phyloP scores from a whole-genome alignment of 2,329 filamentous ascomycete species.

The Orbilia brochopaga region DNA sequence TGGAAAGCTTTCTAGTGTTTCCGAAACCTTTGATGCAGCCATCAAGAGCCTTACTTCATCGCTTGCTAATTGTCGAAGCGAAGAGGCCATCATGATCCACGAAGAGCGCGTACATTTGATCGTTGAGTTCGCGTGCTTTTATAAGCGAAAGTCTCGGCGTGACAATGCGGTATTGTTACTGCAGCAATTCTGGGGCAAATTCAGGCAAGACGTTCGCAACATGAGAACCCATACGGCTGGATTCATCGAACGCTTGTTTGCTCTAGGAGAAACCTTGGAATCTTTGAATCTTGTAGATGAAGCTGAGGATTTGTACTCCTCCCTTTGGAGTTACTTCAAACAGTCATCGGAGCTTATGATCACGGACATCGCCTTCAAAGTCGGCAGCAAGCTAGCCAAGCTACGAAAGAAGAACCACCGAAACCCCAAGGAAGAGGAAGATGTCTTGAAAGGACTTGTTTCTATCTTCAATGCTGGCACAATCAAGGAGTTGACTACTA shows the following conservation, averaged over 20 bases:
- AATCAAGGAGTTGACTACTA: neutral
- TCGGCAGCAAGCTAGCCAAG: conserved; percentile 23
- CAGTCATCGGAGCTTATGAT: conserved; percentile 25
- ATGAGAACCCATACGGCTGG: conserved; percentile 24
- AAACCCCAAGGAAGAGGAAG: conserved; percentile 30
- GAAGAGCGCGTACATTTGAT: conserved; percentile 29
- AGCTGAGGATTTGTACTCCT: conserved; percentile 29
- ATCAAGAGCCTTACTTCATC: conserved; percentile 25
- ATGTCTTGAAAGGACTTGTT: conserved; percentile 20
- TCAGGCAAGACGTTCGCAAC: conserved; percentile 20
- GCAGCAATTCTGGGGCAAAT: conserved; percentile 32
- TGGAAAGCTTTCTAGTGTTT: conserved; percentile 5
- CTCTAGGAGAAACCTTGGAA: conserved; percentile 22
- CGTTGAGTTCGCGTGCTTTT: conserved; percentile 25
- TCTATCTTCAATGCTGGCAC: conserved; percentile 27
- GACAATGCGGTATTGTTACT: conserved; percentile 27
- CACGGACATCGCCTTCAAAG: conserved; percentile 21
- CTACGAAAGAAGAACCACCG: conserved; percentile 20
- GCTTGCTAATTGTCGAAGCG: conserved; percentile 6
- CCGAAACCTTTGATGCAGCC: conserved; percentile 8
- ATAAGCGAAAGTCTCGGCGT: conserved; percentile 18
- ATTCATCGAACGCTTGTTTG: conserved; percentile 11
- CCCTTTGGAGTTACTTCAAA: conserved; percentile 29
- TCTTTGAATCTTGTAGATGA: conserved; percentile 20
- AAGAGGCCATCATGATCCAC: conserved; percentile 22